Evolutionary conservation across 2,329 filamentous ascomycete species (phyloP), one percentile per base, ranked within the genome.

Genomic region (Botrytis fragariae): DNA sequence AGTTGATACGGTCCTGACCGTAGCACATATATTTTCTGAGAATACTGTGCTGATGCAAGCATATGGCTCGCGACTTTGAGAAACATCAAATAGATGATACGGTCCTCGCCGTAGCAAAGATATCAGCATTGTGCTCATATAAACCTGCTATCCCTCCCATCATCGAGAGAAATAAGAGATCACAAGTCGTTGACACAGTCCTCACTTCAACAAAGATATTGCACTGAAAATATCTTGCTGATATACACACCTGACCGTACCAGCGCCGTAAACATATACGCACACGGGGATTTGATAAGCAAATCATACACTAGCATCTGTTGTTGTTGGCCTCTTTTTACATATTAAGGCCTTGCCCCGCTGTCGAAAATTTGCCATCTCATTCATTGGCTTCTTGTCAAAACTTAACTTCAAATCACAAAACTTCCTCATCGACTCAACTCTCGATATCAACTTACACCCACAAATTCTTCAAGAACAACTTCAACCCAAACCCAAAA

Each of bases 311-410:
- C 14, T 62, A 42, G 7, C 25, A 16, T 14, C 25, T 37, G 16
- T 9, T 4, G 1, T 18, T 10, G 22, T 10, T 62, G 22, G 3
- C 1, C 6, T n/a, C 10, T 2, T 10, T 18, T 39, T 0, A 3
- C 1, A n/a, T 42, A 62, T 37, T n/a, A 61, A 62, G 22, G 37
- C 8, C 37, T 10, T n/a, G 3, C 60, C 25, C 25, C 37, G 25
- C 37, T 9, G 3, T 57, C 16, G 14, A 57, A 16, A 39, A n/a
- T 39, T n/a, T 14, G 37, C 16, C 18, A n/a, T 9, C 32, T 18
- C 18, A n/a, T 62, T 39, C 59, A 16, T 57, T 39, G 25, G 25
- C 12, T 61, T 39, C 22, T 39, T 25, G 22, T 42, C 22, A n/a
- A 62, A n/a, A 62, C 25, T 12, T 12, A 44, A 3, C 5, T 29